phyloP scores from a whole-genome alignment of 306 rosid genomes.

The Clitoria ternatea region DNA sequence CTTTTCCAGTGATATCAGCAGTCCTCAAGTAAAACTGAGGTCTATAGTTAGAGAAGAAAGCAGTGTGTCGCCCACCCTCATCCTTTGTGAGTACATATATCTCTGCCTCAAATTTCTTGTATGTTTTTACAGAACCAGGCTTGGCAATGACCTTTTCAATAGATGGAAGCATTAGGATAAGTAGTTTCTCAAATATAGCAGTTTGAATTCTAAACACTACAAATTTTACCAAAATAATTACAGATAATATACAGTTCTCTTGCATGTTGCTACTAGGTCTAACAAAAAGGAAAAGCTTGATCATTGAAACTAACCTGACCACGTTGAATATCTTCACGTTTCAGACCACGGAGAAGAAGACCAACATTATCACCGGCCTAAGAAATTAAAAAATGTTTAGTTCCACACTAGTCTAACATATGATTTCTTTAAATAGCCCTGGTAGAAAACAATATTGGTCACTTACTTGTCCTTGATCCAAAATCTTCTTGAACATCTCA shows the following conservation, averaged over 20 bases:
- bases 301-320: slow-evolving; percentile 68
- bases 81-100: slow-evolving; percentile 95
- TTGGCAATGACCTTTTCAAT: slow-evolving; percentile 81
- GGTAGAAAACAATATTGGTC: slow-evolving; percentile 10
- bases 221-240: background rate
- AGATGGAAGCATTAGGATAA: background rate
- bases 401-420: slow-evolving; percentile 16
- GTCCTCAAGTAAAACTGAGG: slow-evolving; percentile 99
- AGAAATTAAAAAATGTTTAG: slow-evolving; percentile 24
- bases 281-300: background rate
- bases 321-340: slow-evolving; percentile 92
- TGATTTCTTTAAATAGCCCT: slow-evolving; percentile 1
- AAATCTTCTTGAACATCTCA: slow-evolving; percentile 98
- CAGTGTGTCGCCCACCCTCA: slow-evolving; percentile 99
- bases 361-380: slow-evolving; percentile 99
- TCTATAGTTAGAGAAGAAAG: slow-evolving; percentile 89
- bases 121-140: slow-evolving; percentile 80
- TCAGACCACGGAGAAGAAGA: slow-evolving; percentile 97
- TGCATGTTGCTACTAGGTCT: slow-evolving; percentile 8
- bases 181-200: background rate
- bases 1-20: slow-evolving; percentile 93
- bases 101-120: slow-evolving; percentile 91
- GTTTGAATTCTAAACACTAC: background rate
- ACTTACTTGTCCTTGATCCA: slow-evolving; percentile 95
- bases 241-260: background rate